These are phyloP conservation scores for Quercus engelmannii DNA, from an alignment of 306 rosid genomes.

Conservation along the genomic window DNA sequence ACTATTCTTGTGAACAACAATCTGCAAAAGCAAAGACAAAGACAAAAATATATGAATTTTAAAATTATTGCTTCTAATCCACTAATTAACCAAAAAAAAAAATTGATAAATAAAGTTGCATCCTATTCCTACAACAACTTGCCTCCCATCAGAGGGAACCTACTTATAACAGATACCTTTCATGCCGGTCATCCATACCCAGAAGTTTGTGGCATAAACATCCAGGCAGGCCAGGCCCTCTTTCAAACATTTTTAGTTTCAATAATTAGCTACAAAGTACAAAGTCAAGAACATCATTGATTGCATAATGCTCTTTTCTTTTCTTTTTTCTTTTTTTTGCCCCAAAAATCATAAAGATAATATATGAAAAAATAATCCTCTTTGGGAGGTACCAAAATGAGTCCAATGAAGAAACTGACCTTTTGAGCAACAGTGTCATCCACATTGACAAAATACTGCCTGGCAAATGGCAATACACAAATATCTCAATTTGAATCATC, in stretches of 20 bases:
- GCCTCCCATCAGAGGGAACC: slow-evolving; percentile 12
- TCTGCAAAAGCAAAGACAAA: slow-evolving; percentile 30
- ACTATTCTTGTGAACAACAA: slow-evolving; percentile 76
- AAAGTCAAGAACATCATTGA: not conserved
- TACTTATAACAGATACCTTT: slow-evolving; percentile 3
- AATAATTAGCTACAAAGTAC: slow-evolving; percentile 3
- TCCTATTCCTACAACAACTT: not conserved
- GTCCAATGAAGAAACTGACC: slow-evolving; percentile 34
- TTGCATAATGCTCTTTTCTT: not conserved
- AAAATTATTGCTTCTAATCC: not conserved
- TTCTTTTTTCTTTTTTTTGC: too few species aligned
- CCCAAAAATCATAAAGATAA: not conserved
- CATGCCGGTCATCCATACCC: not conserved
- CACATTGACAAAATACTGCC: slow-evolving; percentile 89
- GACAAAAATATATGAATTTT: not conserved
- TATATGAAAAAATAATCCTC: not conserved
- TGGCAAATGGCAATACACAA: slow-evolving; percentile 46
- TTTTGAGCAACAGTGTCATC: slow-evolving; percentile 81
- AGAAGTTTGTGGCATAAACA: not conserved
- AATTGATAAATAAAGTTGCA: slow-evolving; percentile 4
- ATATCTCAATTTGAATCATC: slow-evolving; percentile 1
- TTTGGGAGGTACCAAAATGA: not conserved
- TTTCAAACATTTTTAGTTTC: slow-evolving; percentile 2
- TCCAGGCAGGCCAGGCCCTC: slow-evolving; percentile 1
- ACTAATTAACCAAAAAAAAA: not conserved